Base-by-base conservation (phyloP, 768 basidiomycete genomes). In the Suillus brevipes region DNA sequence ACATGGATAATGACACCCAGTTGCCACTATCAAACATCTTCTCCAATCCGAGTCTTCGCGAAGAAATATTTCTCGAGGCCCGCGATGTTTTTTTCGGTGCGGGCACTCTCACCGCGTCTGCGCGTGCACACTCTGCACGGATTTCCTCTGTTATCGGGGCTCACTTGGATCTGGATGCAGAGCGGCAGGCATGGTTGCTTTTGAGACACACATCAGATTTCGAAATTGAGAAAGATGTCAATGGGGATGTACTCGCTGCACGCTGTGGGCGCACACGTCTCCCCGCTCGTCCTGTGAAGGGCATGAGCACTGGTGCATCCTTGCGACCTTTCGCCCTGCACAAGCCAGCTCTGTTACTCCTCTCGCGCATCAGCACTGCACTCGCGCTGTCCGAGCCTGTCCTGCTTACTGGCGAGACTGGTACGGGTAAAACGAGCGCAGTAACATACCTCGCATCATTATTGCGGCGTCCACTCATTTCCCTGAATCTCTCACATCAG, bases 381-480 rank as follows among this genome's bases (percentile, higher is more conserved):
- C 81, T 95, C 55, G 82, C 88, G 0, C 80, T 90, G 55, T 78
- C 78, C 16, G 97, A 99, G 72, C 95, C 97, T 6, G 81, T 96
- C 6, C 84, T 99, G 9, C 84, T 99, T 31, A 95, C 95, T 0
- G 97, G 97, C 55, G 97, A 99, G 80, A 99, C 97, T 2, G 97
- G 97, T n/a, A 99, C 97, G 1, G 97, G 97, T 16, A 99, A 99
- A 78, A 99, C 97, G 0, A 96, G 95, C 61, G 85, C 88, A 23
- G 86, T 99, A 18, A 92, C 95, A 3, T 88, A 97, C 71, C 83
- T 99, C 37, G 90, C 97, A 13, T 83, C 88, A 2, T 76, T 92
- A n/a, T 83, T 97, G 36, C 84, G 83, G 8, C 85, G 87, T 13
- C 87, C 89, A 0, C 84, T 99, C 40, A 85, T 94, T 62, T 94